Evolutionary conservation across 2,329 filamentous ascomycete species (phyloP).

Genomic region (Hymenoscyphus albidus): DNA sequence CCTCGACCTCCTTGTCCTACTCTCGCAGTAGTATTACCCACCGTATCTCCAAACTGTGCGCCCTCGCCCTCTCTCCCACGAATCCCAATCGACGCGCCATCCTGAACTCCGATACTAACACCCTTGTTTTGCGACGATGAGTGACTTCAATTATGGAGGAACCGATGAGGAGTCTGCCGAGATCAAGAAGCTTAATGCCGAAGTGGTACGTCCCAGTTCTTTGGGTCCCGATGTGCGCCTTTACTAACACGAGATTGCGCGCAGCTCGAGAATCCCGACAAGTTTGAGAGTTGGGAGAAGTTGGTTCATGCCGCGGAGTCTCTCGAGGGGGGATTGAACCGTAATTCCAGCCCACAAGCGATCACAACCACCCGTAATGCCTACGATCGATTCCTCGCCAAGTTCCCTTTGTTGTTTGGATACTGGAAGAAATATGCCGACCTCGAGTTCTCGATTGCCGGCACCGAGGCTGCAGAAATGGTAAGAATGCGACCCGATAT

Average conservation of each 20-base stretch:
- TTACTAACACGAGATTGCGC: slow-evolving; percentile 18
- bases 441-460: slow-evolving; percentile 92
- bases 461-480: slow-evolving; percentile 96
- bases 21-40: background rate
- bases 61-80: background rate
- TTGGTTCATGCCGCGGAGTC: slow-evolving; percentile 77
- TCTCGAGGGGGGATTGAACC: slow-evolving; percentile 88
- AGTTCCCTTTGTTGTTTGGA: slow-evolving; percentile 92
- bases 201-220: slow-evolving; percentile 61
- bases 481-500: slow-evolving; percentile 45
- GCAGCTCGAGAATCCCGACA: slow-evolving; percentile 65
- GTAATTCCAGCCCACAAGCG: slow-evolving; percentile 92
- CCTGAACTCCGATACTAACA: background rate
- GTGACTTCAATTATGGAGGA: slow-evolving; percentile 69
- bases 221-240: background rate
- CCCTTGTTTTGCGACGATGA: slow-evolving; percentile 46
- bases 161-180: slow-evolving; percentile 79
- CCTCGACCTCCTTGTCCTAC: background rate
- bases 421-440: slow-evolving; percentile 99
- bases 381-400: slow-evolving; percentile 89
- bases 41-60: background rate
- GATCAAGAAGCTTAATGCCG: slow-evolving; percentile 71
- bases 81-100: background rate
- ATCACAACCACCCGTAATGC: slow-evolving; percentile 81
- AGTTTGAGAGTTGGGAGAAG: slow-evolving; percentile 93